Evolutionary conservation across 2,329 filamentous ascomycete species (phyloP), one percentile per base, ranked within the genome.

Genomic region (Xylaria sp.): DNA sequence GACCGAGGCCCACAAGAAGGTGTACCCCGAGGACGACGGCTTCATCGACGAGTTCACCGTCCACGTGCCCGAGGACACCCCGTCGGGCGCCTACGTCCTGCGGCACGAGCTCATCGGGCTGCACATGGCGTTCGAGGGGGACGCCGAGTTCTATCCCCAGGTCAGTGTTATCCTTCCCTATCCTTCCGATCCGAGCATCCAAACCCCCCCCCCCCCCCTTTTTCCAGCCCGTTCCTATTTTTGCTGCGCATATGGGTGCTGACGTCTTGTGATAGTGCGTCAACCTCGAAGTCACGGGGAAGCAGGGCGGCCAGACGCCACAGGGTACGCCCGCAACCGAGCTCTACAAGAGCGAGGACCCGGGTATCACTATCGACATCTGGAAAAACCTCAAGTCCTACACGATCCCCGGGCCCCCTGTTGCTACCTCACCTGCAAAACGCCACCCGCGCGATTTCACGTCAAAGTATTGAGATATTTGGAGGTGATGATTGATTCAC

Each of bases 21-120:
- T 78, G 29, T 72, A 69, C 9, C 61, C 70, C n/a, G 77, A 75
- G 16, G 77, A 76, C 65, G 78, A 79, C 50, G 76, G 78, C 42
- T 68, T 78, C 34, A 72, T 78, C 24, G 75, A 79, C 57, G 77
- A 62, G 1, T 67, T 55, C 43, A 59, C 60, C 5, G 60, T 66
- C 40, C 51, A 41, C 13, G 61, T 67, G 20, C 65, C 65, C 5
- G 8, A 19, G 2, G 45, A 57, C 7, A 77, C 78, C 50, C 76
- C 55, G 40, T 54, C 63, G 1, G 63, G 65, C 2, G 37, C 49
- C 17, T 67, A 66, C 19, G 52, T 68, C 3, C 60, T 69, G 17
- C 60, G 65, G 16, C 59, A 66, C 21, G 66, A 68, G 46, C 44
- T 68, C 29, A 53, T 68, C 19, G 66, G 65, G 2, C 58, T 69